Conservation (phyloP, 2,329 filamentous ascomycete species). For the Trichophyton mentagrophytes region DNA sequence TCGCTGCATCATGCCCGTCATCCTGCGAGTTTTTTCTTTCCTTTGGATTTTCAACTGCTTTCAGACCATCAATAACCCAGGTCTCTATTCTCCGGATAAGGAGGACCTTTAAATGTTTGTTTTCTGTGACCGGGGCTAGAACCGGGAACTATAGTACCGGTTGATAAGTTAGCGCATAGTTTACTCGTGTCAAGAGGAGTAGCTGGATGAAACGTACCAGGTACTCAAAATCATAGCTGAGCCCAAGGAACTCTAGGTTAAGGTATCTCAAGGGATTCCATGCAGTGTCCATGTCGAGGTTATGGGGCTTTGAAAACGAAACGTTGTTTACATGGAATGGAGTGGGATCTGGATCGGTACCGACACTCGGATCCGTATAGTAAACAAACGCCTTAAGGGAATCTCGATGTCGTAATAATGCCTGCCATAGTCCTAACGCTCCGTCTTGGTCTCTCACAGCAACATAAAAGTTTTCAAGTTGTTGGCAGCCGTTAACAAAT, state of each 20-base stretch:
- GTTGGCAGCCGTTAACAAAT: not conserved
- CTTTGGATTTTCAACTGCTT: not conserved
- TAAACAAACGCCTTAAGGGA: not conserved
- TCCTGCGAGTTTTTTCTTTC: too few relatives aligned
- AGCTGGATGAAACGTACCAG: not conserved
- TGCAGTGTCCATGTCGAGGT: not conserved
- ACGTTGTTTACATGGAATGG: not conserved
- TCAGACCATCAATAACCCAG: not conserved
- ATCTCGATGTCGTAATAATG: not conserved
- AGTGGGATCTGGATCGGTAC: not conserved
- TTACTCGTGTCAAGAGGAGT: not conserved
- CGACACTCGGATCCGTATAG: not conserved
- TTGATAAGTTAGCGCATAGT: not conserved
- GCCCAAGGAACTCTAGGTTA: not conserved
- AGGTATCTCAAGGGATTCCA: not conserved
- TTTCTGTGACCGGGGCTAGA: not conserved
- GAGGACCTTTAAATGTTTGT: not conserved
- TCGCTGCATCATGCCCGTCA: too few relatives aligned
- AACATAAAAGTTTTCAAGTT: not conserved
- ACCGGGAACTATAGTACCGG: not conserved
- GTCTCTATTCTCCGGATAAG: not conserved
- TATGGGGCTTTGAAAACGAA: not conserved
- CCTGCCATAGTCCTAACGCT: not conserved
- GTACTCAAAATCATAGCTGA: not conserved
- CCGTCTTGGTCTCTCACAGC: not conserved